Percentiles rank a stretch among this genome's conserved stretches.
phyloP scores from a whole-genome alignment of 352 stramenopile species.

The Globisporangium polare region DNA sequence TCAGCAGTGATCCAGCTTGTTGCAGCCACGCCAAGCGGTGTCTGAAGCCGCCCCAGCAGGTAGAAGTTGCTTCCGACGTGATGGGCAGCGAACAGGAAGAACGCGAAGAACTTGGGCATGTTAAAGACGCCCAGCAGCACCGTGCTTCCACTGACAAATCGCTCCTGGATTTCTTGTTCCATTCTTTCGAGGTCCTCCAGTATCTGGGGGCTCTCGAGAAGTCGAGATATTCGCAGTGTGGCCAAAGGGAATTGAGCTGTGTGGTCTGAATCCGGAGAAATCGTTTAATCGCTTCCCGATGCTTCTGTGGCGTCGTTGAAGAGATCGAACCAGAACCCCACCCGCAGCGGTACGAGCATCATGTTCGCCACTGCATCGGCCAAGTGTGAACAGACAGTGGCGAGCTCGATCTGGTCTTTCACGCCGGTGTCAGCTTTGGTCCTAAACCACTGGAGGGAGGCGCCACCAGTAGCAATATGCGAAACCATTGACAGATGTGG shows the following conservation, averaged over 20 bases:
- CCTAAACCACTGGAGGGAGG: background rate
- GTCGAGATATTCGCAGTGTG: too few relatives aligned
- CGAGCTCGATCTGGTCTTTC: background rate
- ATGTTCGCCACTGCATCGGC: background rate
- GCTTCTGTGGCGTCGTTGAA: background rate
- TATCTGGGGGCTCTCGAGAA: background rate
- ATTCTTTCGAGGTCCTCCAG: background rate
- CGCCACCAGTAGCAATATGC: too few relatives aligned
- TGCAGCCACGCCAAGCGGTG: background rate
- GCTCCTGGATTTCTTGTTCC: slow-evolving; percentile 7
- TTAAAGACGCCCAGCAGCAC: background rate
- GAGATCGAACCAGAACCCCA: background rate
- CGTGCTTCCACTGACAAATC: background rate
- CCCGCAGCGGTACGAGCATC: background rate
- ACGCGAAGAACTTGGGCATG: slow-evolving; percentile 2
- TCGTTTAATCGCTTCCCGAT: background rate
- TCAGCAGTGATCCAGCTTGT: slow-evolving; percentile 1
- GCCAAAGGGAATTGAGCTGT: background rate
- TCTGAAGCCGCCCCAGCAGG: slow-evolving; percentile 1
- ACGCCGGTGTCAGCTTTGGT: too few relatives aligned
- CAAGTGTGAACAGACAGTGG: background rate
- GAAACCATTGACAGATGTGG: background rate
- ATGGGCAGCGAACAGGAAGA: background rate
- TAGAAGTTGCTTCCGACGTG: background rate
- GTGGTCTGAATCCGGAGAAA: background rate